Evolutionary conservation across 1,284 basidiomycete genomes (phyloP).

Genomic region (Mycosarcoma mackinlayi): DNA sequence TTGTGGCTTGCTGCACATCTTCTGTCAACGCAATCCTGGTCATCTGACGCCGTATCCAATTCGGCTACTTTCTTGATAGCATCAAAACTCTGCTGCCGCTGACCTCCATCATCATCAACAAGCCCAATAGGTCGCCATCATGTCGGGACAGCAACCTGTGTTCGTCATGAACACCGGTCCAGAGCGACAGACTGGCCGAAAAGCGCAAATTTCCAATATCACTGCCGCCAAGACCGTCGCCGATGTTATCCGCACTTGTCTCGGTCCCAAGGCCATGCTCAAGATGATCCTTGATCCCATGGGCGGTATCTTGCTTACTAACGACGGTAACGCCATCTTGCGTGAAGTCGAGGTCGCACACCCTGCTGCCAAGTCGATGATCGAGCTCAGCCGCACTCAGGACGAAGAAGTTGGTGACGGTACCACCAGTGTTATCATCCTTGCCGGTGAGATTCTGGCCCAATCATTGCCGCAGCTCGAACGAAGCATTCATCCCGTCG

Average conservation of each 20-base stretch:
- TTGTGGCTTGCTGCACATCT: not conserved
- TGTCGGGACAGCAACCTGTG: constrained; percentile 66
- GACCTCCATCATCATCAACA: not conserved
- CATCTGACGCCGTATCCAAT: not conserved
- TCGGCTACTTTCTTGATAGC: not conserved
- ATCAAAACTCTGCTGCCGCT: not conserved
- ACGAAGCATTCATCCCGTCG: constrained; percentile 96
- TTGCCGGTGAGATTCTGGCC: constrained; percentile 98
- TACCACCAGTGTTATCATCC: constrained; percentile 95
- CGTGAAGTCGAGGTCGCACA: constrained; percentile 98
- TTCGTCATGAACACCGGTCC: constrained; percentile 78
- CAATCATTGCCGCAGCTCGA: constrained; percentile 92
- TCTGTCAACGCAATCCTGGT: not conserved
- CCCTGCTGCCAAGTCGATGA: constrained; percentile 99
- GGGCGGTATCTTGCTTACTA: constrained; percentile 75
- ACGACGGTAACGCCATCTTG: constrained; percentile 96
- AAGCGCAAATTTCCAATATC: constrained; percentile 97
- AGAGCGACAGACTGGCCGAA: constrained; percentile 90
- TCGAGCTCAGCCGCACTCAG: constrained; percentile 94
- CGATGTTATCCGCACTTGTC: constrained; percentile 97
- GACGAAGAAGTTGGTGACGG: constrained; percentile 99
- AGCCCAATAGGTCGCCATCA: constrained; percentile 19
- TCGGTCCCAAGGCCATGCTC: constrained; percentile 97
- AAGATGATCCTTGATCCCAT: constrained; percentile 93
- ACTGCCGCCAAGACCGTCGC: constrained; percentile 98